These are phyloP conservation scores for Malassezia globosa DNA, from an alignment of 1,284 basidiomycete genomes.

Conservation along the genomic window DNA sequence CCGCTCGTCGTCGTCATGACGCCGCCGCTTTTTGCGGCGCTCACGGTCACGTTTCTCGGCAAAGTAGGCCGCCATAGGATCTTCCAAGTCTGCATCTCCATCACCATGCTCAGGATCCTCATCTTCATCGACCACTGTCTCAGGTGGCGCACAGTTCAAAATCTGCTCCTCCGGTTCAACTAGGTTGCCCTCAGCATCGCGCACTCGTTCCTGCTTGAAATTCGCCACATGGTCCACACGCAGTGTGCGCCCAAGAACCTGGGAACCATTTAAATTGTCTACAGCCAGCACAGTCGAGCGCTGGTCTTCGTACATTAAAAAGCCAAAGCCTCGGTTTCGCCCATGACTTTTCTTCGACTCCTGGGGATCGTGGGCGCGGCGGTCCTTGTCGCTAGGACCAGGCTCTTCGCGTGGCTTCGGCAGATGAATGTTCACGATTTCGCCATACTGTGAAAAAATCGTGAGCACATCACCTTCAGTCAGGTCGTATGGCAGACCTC, in stretches of 20 bases:
- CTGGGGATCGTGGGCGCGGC: not conserved
- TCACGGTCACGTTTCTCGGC: slow-evolving; percentile 3
- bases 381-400: not conserved
- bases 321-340: slow-evolving; percentile 67
- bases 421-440: slow-evolving; percentile 86
- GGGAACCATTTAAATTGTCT: slow-evolving; percentile 92
- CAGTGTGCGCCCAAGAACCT: slow-evolving; percentile 70
- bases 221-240: slow-evolving; percentile 84
- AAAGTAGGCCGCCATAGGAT: slow-evolving; percentile 86
- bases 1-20: no score
- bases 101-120: slow-evolving; percentile 13
- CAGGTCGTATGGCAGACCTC: slow-evolving; percentile 52
- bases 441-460: slow-evolving; percentile 95
- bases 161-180: slow-evolving; percentile 58
- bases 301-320: slow-evolving; percentile 98
- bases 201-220: slow-evolving; percentile 70
- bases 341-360: slow-evolving; percentile 17
- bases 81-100: slow-evolving; percentile 70
- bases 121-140: slow-evolving; percentile 10
- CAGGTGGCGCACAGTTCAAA: slow-evolving; percentile 33
- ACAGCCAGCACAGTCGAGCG: slow-evolving; percentile 88
- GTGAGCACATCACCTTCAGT: slow-evolving; percentile 96
- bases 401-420: slow-evolving; percentile 50
- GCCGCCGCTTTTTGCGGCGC: not conserved
- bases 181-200: slow-evolving; percentile 71